These are phyloP conservation scores for Solanum sejunctum DNA, from an alignment of 257 asterid species.

Conservation along the genomic window DNA sequence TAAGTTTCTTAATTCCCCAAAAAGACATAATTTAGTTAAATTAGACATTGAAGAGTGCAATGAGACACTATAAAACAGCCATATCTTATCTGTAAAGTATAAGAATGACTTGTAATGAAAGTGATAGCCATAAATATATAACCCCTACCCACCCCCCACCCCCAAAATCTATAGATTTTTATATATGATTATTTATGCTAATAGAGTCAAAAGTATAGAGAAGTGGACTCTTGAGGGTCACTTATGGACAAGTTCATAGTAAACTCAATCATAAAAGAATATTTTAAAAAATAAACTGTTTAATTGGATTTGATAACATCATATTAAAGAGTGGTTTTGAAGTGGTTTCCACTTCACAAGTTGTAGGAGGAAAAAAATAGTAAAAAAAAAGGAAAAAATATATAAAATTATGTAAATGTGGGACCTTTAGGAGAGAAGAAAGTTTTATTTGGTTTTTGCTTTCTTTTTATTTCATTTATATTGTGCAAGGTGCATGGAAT, in stretches of 20 bases:
- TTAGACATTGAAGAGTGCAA: neutral
- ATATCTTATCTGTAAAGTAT: slow-evolving; percentile 12
- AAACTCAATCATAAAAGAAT: neutral
- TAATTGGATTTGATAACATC: slow-evolving; percentile 12
- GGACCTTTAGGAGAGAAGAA: neutral
- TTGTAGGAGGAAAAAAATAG: neutral
- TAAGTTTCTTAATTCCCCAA: too few relatives aligned
- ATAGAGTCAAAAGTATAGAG: neutral
- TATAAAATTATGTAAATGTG: neutral
- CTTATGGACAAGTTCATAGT: neutral
- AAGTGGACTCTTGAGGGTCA: neutral
- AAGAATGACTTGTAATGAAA: slow-evolving; percentile 13
- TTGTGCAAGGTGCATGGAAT: neutral
- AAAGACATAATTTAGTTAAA: neutral
- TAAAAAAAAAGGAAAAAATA: too few relatives aligned
- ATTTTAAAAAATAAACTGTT: neutral
- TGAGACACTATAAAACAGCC: neutral
- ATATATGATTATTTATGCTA: neutral
- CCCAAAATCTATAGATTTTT: neutral
- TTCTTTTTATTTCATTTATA: neutral
- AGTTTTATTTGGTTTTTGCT: neutral
- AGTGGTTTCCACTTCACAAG: slow-evolving; percentile 1
- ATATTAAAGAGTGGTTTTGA: neutral
- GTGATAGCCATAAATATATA: neutral
- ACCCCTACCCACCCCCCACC: neutral